Evolutionary conservation across 2,329 filamentous ascomycete species (phyloP).

Genomic region (Ophiostoma piceae): DNA sequence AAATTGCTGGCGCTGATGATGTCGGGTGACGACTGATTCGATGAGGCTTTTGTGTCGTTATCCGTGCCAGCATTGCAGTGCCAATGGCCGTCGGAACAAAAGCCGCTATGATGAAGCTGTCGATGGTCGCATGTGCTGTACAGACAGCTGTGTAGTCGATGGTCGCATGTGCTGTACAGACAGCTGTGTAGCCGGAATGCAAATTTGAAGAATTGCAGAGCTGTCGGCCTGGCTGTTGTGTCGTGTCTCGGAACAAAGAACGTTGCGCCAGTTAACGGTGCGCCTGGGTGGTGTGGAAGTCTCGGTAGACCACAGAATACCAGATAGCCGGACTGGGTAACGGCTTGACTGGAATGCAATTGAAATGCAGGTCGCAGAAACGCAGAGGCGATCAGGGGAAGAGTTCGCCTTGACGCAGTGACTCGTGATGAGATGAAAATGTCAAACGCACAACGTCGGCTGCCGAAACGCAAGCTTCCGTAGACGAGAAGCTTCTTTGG

Average conservation of each 20-base stretch:
- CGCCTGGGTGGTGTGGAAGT: neutral
- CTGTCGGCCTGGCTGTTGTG: neutral
- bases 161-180: neutral
- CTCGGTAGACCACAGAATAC: neutral
- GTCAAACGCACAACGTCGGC: neutral
- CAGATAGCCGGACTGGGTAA: neutral
- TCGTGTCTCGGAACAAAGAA: constrained; percentile 9
- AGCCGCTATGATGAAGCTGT: constrained; percentile 9
- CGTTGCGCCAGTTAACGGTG: constrained; percentile 3
- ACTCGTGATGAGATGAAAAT: neutral
- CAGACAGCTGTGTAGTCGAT: neutral
- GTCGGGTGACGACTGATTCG: neutral
- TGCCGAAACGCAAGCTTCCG: neutral
- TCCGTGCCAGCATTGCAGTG: constrained; percentile 20
- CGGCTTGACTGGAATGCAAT: constrained; percentile 7
- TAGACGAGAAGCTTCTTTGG: neutral
- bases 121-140: neutral
- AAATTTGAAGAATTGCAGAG: neutral
- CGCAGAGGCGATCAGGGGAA: constrained; percentile 2
- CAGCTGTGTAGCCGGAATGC: neutral
- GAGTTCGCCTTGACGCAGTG: neutral
- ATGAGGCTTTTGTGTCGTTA: constrained; percentile 9
- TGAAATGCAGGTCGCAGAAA: constrained; percentile 4
- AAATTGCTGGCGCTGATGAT: neutral
- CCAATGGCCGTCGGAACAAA: constrained; percentile 15